Evolutionary conservation across 176 grass and related monocot genomes (phyloP).

Genomic region (Carex cristatella): DNA sequence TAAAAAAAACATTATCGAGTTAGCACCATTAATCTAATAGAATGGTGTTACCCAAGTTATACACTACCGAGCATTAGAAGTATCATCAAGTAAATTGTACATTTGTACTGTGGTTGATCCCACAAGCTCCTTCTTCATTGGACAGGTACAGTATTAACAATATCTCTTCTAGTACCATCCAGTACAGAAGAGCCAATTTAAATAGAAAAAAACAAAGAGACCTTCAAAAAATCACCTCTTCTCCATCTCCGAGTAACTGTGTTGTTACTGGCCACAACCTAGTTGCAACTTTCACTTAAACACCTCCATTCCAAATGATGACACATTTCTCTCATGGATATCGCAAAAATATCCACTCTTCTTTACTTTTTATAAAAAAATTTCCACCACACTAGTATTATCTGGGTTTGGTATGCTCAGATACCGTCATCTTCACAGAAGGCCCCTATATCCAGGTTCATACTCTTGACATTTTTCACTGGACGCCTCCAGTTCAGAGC

Average conservation of each 20-base stretch:
- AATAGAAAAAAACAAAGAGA: neutral
- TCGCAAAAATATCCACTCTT: neutral
- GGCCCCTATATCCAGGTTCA: constrained; percentile 32
- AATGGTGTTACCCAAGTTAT: neutral
- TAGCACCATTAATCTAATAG: neutral
- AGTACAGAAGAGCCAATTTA: neutral
- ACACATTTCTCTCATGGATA: neutral
- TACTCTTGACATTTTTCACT: constrained; percentile 50
- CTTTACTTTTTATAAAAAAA: neutral
- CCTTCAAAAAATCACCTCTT: neutral
- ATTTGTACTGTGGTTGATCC: neutral
- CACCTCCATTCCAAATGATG: neutral
- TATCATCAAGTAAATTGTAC: neutral
- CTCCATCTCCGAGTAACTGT: neutral
- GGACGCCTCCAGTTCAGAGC: constrained; percentile 35
- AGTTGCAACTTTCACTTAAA: neutral
- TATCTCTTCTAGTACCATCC: neutral
- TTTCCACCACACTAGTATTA: neutral
- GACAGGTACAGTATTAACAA: neutral
- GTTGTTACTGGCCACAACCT: neutral
- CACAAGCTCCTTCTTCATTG: neutral
- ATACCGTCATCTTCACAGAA: neutral
- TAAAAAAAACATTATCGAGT: neutral
- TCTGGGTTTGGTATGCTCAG: neutral
- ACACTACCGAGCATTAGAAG: neutral